Conservation (phyloP, 2,329 filamentous ascomycete species). For the Penicillium glabrum region DNA sequence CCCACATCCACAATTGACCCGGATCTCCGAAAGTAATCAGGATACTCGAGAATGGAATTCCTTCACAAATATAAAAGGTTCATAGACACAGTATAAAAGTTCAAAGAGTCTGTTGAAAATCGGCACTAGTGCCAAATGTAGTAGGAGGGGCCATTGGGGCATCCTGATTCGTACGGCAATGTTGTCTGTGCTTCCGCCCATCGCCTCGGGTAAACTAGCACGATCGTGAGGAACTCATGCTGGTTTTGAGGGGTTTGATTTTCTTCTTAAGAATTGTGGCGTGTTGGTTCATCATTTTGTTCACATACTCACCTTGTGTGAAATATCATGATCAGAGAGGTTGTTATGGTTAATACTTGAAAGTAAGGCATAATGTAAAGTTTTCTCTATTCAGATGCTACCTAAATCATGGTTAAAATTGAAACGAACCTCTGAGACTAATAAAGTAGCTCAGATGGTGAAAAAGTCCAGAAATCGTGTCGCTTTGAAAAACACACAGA, state of each 20-base stretch:
- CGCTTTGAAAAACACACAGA: no score
- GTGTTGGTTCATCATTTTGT: background rate
- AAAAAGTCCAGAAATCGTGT: no score
- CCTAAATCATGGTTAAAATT: background rate
- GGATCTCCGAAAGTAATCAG: background rate
- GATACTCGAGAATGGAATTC: background rate
- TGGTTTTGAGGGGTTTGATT: background rate
- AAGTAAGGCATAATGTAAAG: background rate
- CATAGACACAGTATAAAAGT: background rate
- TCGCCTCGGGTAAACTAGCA: slow-evolving; percentile 1
- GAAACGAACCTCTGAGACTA: background rate
- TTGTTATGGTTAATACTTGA: background rate
- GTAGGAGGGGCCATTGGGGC: background rate
- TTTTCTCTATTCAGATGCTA: background rate
- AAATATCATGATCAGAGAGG: background rate
- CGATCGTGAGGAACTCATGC: background rate
- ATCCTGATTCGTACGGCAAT: background rate
- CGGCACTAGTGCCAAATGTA: background rate
- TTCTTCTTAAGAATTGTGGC: no score
- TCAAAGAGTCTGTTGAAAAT: background rate
- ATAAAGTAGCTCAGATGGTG: no score
- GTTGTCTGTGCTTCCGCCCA: background rate
- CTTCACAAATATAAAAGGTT: background rate
- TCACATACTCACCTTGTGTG: background rate
- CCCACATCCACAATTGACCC: background rate